Evolutionary conservation across 441 rosid genomes (phyloP).

Genomic region (Aquilaria agallochum): DNA sequence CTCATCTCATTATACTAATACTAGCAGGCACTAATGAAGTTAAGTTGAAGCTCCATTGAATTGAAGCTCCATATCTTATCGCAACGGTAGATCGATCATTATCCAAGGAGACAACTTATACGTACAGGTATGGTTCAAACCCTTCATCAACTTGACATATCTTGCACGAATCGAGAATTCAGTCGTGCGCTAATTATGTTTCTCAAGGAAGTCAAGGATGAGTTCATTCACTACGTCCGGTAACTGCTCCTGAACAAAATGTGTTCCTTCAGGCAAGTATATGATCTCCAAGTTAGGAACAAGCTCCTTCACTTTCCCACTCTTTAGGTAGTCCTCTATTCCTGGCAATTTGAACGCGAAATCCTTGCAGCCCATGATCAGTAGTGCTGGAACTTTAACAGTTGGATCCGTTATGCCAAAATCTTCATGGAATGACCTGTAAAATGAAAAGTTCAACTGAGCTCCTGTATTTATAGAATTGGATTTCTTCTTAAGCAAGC

Average conservation of each 20-base stretch:
- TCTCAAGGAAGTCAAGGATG: slow-evolving; percentile 36
- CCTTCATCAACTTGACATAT: too few relatives aligned
- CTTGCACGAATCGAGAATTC: too few relatives aligned
- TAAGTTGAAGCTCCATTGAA: too few relatives aligned
- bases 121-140: too few relatives aligned
- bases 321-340: slow-evolving; percentile 34
- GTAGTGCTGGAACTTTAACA: slow-evolving; percentile 32
- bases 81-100: too few relatives aligned
- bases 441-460: neutral
- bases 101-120: too few relatives aligned
- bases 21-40: too few relatives aligned
- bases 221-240: slow-evolving; percentile 50
- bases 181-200: slow-evolving; percentile 12
- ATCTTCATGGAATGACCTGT: slow-evolving; percentile 25
- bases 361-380: slow-evolving; percentile 51
- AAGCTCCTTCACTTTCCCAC: slow-evolving; percentile 33
- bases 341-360: slow-evolving; percentile 40
- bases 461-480: too few relatives aligned
- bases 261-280: slow-evolving; percentile 39
- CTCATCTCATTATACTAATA: too few relatives aligned
- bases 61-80: too few relatives aligned
- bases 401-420: slow-evolving; percentile 15
- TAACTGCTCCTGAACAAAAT: slow-evolving; percentile 57
- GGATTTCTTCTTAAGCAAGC: too few relatives aligned
- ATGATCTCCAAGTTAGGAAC: slow-evolving; percentile 38